Evolutionary conservation across 306 rosid species (phyloP).

Genomic region (Quercus parvula): DNA sequence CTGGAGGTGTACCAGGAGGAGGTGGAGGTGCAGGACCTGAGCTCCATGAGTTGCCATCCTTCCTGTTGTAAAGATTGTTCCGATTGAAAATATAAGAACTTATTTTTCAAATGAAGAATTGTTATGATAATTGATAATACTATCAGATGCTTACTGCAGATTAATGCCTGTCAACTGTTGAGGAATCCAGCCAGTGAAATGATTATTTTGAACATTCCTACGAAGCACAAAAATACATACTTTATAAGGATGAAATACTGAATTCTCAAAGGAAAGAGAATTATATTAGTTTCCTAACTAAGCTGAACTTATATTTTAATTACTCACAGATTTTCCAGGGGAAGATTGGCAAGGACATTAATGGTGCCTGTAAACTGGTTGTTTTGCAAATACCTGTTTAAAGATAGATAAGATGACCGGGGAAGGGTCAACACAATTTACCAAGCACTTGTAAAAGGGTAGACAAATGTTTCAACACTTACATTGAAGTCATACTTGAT

Average conservation of each 20-base stretch:
- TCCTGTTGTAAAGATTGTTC: slow-evolving; percentile 49
- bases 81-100: slow-evolving; percentile 24
- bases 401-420: slow-evolving; percentile 24
- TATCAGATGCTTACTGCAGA: slow-evolving; percentile 58
- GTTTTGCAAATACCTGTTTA: slow-evolving; percentile 72
- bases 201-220: slow-evolving; percentile 88
- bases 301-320: slow-evolving; percentile 15
- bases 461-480: slow-evolving; percentile 26
- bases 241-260: slow-evolving; percentile 8
- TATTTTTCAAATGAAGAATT: background rate
- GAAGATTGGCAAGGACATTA: slow-evolving; percentile 78
- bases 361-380: slow-evolving; percentile 87
- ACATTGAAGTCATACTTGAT: slow-evolving; percentile 64
- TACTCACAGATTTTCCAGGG: slow-evolving; percentile 71
- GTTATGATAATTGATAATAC: slow-evolving; percentile 6
- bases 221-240: slow-evolving; percentile 24
- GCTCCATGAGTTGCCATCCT: slow-evolving; percentile 73
- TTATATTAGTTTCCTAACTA: slow-evolving; percentile 8
- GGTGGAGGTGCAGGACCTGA: slow-evolving; percentile 97
- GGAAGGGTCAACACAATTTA: slow-evolving; percentile 23
- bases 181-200: slow-evolving; percentile 89
- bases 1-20: slow-evolving; percentile 92
- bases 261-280: slow-evolving; percentile 1
- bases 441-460: slow-evolving; percentile 4
- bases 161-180: slow-evolving; percentile 64